Base-by-base conservation (phyloP, 306 rosid genomes). In the Lathyrus aphaca region DNA sequence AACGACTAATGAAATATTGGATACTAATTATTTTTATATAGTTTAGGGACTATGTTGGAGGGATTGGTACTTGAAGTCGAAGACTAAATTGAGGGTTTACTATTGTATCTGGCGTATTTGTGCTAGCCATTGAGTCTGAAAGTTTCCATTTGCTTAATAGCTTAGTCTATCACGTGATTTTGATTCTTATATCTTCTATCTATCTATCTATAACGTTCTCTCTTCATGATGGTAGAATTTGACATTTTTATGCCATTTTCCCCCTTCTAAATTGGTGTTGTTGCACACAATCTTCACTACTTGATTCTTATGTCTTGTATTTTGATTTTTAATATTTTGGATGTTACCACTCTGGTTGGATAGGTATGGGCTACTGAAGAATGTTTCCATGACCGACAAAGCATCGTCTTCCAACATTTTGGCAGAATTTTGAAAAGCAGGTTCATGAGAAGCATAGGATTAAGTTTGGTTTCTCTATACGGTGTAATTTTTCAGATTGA, bases 381-480 rank as follows among this genome's bases (percentile, higher is more conserved):
- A 16, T 16, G 25, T 30, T 59, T 32, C 4, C 25, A 16, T 32
- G 65, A 56, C 15, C 19, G 40, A 29, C 15, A 27, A 56, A 6
- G n/a, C 13, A n/a, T 59, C 43, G 1, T 15, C 42, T 32, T 15
- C 44, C 44, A 32, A 0, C n/a, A 3, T 30, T 32, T 15, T 30
- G 65, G 44, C 65, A 59, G 45, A 32, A 60, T 60, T 60, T 35
- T 15, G 66, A 16, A 37, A 35, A 60, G 12, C 18, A 10, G 45
- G 46, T 37, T 60, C 66, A 16, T 9, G 45, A 37, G 44, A 60
- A 32, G n/a, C 66, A 35, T 32, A 60, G 66, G 29, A 9, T 60
- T 9, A 35, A 35, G 66, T 60, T 17, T 60, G n/a, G 66, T 60
- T 60, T 35, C 25, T 16, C n/a, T 60, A 60, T 60, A 60, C 66